These are phyloP conservation scores for Geosiphon pyriformis DNA, from an alignment of 192 early-diverging fungal genomes.

Conservation along the genomic window DNA sequence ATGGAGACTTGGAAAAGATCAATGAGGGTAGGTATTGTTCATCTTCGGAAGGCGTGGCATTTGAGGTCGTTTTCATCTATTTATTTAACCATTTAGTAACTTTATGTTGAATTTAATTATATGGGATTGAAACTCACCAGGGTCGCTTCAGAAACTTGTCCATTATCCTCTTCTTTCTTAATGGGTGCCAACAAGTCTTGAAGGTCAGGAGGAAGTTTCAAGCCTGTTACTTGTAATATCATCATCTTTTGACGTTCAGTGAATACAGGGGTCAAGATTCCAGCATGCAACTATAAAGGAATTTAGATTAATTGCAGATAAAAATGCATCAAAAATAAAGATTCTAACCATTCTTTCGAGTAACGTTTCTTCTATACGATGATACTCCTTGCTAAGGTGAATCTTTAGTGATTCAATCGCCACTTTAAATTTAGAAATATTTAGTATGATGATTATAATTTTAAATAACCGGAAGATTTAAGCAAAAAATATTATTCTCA, in stretches of 20 bases:
- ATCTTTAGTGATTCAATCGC: slow-evolving; percentile 58
- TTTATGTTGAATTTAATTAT: background rate
- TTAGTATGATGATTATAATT: slow-evolving; percentile 2
- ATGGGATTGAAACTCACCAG: background rate
- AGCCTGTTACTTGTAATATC: slow-evolving; percentile 41
- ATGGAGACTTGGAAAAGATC: background rate
- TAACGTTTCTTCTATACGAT: slow-evolving; percentile 52
- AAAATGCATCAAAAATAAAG: too few species aligned
- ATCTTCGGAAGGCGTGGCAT: background rate
- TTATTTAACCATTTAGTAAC: background rate
- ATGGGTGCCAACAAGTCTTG: slow-evolving; percentile 31
- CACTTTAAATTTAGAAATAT: slow-evolving; percentile 34
- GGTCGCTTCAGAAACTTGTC: background rate
- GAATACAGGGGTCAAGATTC: slow-evolving; percentile 65
- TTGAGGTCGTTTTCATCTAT: background rate
- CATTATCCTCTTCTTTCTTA: slow-evolving; percentile 6
- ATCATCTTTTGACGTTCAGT: slow-evolving; percentile 70
- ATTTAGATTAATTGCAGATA: too few species aligned
- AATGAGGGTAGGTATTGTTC: background rate
- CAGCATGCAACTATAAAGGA: slow-evolving; percentile 56
- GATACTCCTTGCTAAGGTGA: slow-evolving; percentile 54
- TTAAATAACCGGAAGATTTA: background rate
- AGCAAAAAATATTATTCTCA: background rate
- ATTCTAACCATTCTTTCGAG: slow-evolving; percentile 53
- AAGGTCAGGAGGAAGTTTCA: slow-evolving; percentile 33